A percentile compares a stretch with the other conserved stretches of the same genome.
phyloP scores from a whole-genome alignment of 2,329 filamentous ascomycete species.

The Fusarium subglutinans region DNA sequence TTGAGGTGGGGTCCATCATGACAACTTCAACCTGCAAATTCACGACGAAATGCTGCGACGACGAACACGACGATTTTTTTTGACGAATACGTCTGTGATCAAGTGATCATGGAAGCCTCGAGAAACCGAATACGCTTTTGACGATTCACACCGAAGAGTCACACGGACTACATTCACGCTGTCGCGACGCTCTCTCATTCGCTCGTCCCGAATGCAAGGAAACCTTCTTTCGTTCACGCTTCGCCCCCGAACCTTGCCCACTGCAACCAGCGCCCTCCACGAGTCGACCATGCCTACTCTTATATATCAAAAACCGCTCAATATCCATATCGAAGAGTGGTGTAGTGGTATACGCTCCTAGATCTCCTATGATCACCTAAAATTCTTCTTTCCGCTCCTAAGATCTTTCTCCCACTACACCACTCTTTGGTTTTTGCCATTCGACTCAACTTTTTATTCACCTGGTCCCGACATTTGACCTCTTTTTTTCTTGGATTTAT shows the following conservation, averaged over 20 bases:
- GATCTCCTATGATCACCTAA: background rate
- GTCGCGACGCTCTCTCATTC: background rate
- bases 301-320: background rate
- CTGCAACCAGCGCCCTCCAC: background rate
- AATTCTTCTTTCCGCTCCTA: background rate
- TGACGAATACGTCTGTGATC: background rate
- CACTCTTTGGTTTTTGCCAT: background rate
- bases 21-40: background rate
- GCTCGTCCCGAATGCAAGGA: background rate
- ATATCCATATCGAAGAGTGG: background rate
- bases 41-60: background rate
- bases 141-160: background rate
- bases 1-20: constrained; percentile 6
- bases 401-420: background rate
- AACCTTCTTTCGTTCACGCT: background rate
- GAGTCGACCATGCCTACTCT: background rate
- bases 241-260: background rate
- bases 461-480: background rate
- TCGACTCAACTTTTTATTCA: background rate
- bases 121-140: no score
- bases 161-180: background rate
- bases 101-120: background rate
- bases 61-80: background rate
- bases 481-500: background rate
- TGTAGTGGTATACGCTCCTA: background rate